Conservation (phyloP, 2,329 filamentous ascomycete species). For the Colletotrichum magnum region DNA sequence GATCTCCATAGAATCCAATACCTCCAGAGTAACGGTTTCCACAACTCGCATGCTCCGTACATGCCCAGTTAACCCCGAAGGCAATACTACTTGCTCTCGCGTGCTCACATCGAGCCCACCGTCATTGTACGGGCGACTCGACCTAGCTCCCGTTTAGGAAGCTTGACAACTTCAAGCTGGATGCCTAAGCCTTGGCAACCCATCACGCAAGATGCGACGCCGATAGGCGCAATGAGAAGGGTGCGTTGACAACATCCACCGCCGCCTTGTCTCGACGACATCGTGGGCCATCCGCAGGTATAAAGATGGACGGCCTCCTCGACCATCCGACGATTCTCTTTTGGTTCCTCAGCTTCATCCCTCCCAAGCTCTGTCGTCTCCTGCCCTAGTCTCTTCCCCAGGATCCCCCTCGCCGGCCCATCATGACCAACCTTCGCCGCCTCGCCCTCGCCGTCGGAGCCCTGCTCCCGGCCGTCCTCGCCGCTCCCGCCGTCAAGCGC, state of each 20-base stretch:
- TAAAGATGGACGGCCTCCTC: conserved; percentile 20
- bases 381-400: conserved; percentile 7
- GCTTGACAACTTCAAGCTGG: conserved; percentile 33
- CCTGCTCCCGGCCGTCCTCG: conserved; percentile 48
- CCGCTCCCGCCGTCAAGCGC: conserved; percentile 46
- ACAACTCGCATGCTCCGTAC: background rate
- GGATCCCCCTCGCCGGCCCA: conserved; percentile 25
- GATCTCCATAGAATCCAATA: background rate
- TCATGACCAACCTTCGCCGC: conserved; percentile 49
- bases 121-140: conserved; percentile 23
- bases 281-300: conserved; percentile 12
- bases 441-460: conserved; percentile 50
- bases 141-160: conserved; percentile 34
- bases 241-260: conserved; percentile 5
- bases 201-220: conserved; percentile 38
- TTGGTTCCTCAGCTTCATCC: conserved; percentile 26
- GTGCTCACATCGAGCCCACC: conserved; percentile 18
- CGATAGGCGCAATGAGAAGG: conserved; percentile 21
- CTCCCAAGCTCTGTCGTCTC: conserved; percentile 15
- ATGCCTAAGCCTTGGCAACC: conserved; percentile 24
- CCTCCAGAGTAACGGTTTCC: conserved; percentile 9
- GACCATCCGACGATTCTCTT: background rate
- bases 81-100: conserved; percentile 1
- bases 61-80: too few species aligned
- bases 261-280: background rate